These are phyloP conservation scores for Sclerotinia minor DNA, from an alignment of 2,329 filamentous ascomycete species.

Conservation along the genomic window DNA sequence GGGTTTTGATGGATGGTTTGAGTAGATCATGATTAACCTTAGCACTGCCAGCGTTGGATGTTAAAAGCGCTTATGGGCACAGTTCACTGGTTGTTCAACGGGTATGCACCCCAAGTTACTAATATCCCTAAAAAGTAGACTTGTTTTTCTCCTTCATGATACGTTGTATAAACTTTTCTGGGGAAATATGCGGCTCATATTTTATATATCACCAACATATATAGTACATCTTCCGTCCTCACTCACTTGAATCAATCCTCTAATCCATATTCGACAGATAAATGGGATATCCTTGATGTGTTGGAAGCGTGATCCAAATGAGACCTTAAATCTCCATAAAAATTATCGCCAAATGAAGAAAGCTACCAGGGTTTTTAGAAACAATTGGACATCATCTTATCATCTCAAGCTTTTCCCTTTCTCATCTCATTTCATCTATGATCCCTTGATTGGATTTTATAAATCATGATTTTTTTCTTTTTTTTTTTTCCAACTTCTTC, in stretches of 20 bases:
- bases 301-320: neutral
- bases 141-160: no score
- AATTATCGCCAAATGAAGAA: constrained; percentile 9
- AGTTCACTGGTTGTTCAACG: neutral
- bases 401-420: neutral
- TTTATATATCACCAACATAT: neutral
- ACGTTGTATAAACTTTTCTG: neutral
- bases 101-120: neutral
- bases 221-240: neutral
- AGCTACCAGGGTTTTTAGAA: constrained; percentile 6
- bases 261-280: neutral
- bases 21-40: no score
- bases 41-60: neutral
- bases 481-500: no score
- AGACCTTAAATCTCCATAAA: neutral
- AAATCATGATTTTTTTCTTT: no score
- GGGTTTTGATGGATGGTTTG: no score
- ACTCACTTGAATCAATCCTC: neutral
- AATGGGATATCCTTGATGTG: neutral
- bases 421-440: neutral
- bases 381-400: constrained; percentile 21
- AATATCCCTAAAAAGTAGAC: neutral
- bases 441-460: constrained; percentile 12
- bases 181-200: neutral
- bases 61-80: neutral